Evolutionary conservation across 2,329 filamentous ascomycete genomes (phyloP), one percentile per base, ranked within the genome.

Genomic region (Pezizomycotina sp.): DNA sequence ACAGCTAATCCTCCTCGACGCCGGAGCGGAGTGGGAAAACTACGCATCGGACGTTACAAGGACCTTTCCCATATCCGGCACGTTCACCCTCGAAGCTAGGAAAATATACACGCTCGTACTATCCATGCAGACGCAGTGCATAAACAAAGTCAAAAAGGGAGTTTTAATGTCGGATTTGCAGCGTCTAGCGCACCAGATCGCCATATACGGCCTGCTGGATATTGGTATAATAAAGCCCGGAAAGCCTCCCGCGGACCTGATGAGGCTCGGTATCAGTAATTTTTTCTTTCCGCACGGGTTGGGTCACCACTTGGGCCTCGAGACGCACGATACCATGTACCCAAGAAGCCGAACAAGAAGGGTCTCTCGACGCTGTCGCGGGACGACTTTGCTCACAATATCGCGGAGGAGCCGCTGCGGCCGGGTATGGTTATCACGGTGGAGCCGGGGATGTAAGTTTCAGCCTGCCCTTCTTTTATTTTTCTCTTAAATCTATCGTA

Each of bases 11-110:
- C 74, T 91, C 13, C 63, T 98, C 4, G 86, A 98, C 54, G 84
- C 86, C 1, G 84, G 82, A 2, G 77, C 74, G 47, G 86, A 95
- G 57, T 92, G 74, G 58, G 61, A 73, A 31, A 75, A 77, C 49
- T 95, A 98, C 55, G 82, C 82, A 19, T 79, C 77, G 38, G 86
- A 95, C 56, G 73, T 95, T 18, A 95, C 89, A 0, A 71, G 86
- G 23, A 89, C 84, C 0, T 72, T 93, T 47, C 86, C 86, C 4
- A 60, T 93, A 14, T 68, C 66, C 9, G 78, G 79, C 4, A 60
- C 60, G 1, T 92, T 82, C 48, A 69, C 71, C 0, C 56, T 64
- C 9, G 77, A 86, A 54, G 74, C 75, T 1, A 66, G 68, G 30
- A 67, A 70, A 6, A 74, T 93, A 34, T 84, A 93, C 55, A 64